Percentiles rank a stretch among this genome's conserved stretches.
These are phyloP conservation scores for Camellia granthamiana DNA, from an alignment of 148 eudicot species.

Conservation along the genomic window DNA sequence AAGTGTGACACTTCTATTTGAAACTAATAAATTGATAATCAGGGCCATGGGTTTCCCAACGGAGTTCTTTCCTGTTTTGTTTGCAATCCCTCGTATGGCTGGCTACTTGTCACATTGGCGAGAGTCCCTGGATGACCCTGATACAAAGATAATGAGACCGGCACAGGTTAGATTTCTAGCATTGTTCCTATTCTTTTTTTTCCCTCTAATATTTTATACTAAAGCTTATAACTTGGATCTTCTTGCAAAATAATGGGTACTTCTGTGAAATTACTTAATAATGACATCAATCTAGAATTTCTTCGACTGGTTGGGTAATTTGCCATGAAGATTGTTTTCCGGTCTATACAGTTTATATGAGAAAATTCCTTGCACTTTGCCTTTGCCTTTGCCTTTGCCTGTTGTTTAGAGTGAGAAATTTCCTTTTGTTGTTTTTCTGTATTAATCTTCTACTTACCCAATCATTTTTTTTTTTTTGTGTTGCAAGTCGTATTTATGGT, in stretches of 20 bases:
- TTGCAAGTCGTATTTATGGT: neutral
- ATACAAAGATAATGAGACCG: conserved; percentile 99
- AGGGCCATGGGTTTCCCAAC: conserved; percentile 99
- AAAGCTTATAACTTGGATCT: no score
- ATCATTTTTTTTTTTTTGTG: neutral
- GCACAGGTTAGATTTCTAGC: conserved; percentile 58
- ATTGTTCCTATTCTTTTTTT: neutral
- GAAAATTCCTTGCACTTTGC: no score
- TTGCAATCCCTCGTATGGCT: conserved; percentile 99
- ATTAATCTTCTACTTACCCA: neutral
- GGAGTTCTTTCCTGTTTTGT: conserved; percentile 88
- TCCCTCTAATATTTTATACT: no score
- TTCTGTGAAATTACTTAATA: no score
- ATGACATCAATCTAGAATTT: neutral
- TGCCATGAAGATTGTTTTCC: no score
- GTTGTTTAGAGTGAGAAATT: neutral
- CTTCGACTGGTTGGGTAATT: no score
- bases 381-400: no score
- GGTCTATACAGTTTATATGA: no score
- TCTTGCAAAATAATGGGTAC: no score
- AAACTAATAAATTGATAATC: conserved; percentile 22
- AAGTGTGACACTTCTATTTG: neutral
- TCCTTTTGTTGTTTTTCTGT: neutral
- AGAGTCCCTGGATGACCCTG: conserved; percentile 98
- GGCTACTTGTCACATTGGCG: conserved; percentile 95